These are phyloP conservation scores for Alternaria rosae DNA, from an alignment of 2,329 filamentous ascomycete genomes.

Conservation along the genomic window DNA sequence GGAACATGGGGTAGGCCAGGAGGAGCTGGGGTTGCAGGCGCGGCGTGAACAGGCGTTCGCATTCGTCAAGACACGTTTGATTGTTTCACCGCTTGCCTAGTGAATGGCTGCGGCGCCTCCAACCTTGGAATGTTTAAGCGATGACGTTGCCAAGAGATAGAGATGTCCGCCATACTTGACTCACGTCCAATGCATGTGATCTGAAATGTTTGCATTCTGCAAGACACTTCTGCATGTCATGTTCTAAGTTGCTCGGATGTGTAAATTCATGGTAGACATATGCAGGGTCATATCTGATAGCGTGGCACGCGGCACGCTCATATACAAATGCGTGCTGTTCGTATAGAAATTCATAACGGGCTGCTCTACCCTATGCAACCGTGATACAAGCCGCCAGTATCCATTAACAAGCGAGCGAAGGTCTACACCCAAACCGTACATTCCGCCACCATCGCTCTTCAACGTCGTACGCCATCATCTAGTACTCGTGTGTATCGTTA, in stretches of 20 bases:
- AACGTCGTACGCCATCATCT: constrained; percentile 29
- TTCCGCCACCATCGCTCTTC: constrained; percentile 8
- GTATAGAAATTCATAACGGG: constrained; percentile 27
- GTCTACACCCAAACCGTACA: constrained; percentile 25
- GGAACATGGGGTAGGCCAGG: constrained; percentile 21
- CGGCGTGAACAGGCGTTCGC: constrained; percentile 30
- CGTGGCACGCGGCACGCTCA: constrained; percentile 36
- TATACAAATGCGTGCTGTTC: constrained; percentile 37
- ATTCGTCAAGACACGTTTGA: constrained; percentile 29
- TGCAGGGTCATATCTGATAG: constrained; percentile 3
- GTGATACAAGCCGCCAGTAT: too few species aligned
- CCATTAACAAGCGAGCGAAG: constrained; percentile 33
- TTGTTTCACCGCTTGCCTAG: constrained; percentile 23
- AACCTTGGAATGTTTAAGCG: constrained; percentile 3
- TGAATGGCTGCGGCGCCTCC: constrained; percentile 9
- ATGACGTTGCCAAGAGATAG: constrained; percentile 17
- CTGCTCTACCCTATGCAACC: constrained; percentile 23
- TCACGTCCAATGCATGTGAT: not conserved
- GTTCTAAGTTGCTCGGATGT: not conserved
- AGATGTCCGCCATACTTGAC: not conserved
- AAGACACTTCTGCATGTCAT: not conserved
- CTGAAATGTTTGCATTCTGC: not conserved
- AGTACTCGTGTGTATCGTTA: constrained; percentile 31
- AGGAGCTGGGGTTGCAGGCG: constrained; percentile 15
- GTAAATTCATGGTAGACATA: not conserved